These are phyloP conservation scores for Sideroxylon spinosum DNA, from an alignment of 179 eudicot species.

Conservation along the genomic window DNA sequence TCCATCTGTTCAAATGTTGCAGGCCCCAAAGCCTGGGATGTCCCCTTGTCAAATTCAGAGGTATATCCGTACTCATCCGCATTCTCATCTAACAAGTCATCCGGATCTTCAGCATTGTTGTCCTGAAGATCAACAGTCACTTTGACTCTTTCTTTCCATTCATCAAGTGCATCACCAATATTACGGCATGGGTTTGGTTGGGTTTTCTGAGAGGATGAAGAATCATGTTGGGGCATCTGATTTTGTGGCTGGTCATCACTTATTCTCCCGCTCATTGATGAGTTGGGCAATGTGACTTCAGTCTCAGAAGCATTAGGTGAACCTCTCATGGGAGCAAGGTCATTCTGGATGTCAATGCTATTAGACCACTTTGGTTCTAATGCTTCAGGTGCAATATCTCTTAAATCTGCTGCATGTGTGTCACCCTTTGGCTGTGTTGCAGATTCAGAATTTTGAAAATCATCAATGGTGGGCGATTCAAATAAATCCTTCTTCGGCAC, in stretches of 20 bases:
- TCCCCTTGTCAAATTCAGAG: slow-evolving; percentile 67
- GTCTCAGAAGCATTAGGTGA: slow-evolving; percentile 45
- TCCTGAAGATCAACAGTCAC: slow-evolving; percentile 67
- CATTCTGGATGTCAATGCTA: slow-evolving; percentile 42
- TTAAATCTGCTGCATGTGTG: slow-evolving; percentile 31
- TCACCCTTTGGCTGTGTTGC: slow-evolving; percentile 41
- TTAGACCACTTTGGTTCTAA: slow-evolving; percentile 53
- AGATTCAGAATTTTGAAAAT: slow-evolving; percentile 38
- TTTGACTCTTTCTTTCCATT: slow-evolving; percentile 93
- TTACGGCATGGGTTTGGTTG: slow-evolving; percentile 81
- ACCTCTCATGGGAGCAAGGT: slow-evolving; percentile 48
- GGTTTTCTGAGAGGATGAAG: slow-evolving; percentile 42
- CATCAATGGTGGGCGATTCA: slow-evolving; percentile 31
- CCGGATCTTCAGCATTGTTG: slow-evolving; percentile 33
- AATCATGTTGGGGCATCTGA: slow-evolving; percentile 48
- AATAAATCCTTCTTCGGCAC: slow-evolving; percentile 35
- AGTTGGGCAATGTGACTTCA: slow-evolving; percentile 52
- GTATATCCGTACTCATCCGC: slow-evolving; percentile 78
- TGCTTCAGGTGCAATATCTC: slow-evolving; percentile 44
- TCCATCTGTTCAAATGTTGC: slow-evolving; percentile 83
- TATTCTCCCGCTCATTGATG: slow-evolving; percentile 49
- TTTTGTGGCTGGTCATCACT: slow-evolving; percentile 42
- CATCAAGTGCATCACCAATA: slow-evolving; percentile 87
- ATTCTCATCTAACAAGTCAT: slow-evolving; percentile 54
- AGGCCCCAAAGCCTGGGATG: slow-evolving; percentile 84